phyloP scores from a whole-genome alignment of 2,329 filamentous ascomycete species.

The Microdochium nivale region DNA sequence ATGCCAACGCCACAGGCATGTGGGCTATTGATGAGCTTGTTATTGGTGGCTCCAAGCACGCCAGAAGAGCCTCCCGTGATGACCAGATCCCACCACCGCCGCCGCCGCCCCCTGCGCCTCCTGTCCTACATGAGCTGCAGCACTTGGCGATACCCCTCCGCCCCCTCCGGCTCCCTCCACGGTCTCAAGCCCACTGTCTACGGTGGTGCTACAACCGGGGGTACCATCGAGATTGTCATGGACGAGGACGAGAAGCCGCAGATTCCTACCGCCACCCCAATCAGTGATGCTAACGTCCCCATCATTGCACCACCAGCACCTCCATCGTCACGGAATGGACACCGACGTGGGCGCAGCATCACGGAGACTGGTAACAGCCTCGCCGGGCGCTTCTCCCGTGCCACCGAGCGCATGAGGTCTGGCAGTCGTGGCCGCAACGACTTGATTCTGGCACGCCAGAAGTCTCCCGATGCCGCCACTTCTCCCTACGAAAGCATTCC shows the following conservation, averaged over 20 bases:
- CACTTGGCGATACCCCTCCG: conserved; percentile 53
- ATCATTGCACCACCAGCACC: conserved; percentile 36
- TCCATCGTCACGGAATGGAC: conserved; percentile 30
- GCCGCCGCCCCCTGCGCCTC: conserved; percentile 40
- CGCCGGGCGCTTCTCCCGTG: conserved; percentile 44
- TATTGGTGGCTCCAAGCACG: conserved; percentile 21
- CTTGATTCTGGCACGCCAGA: conserved; percentile 11
- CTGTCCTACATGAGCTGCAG: conserved; percentile 53
- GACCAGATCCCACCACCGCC: conserved; percentile 40
- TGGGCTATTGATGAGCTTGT: conserved; percentile 40
- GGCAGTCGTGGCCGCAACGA: conserved; percentile 47
- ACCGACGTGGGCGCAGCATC: conserved; percentile 48
- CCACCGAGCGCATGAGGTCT: conserved; percentile 52
- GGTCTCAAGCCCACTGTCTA: conserved; percentile 29
- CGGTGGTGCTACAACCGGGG: conserved; percentile 33
- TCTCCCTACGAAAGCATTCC: conserved; percentile 29
- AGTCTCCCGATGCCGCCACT: conserved; percentile 24
- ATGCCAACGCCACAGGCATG: conserved; percentile 28
- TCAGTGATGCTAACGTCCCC: conserved; percentile 32
- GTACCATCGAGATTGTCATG: conserved; percentile 59
- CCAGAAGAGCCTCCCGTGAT: conserved; percentile 39
- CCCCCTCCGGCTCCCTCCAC: conserved; percentile 53
- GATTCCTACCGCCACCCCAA: conserved; percentile 22
- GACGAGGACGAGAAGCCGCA: conserved; percentile 41
- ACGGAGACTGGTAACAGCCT: conserved; percentile 41